phyloP scores from a whole-genome alignment of 2,329 filamentous ascomycete species.

The Saccharata proteae region DNA sequence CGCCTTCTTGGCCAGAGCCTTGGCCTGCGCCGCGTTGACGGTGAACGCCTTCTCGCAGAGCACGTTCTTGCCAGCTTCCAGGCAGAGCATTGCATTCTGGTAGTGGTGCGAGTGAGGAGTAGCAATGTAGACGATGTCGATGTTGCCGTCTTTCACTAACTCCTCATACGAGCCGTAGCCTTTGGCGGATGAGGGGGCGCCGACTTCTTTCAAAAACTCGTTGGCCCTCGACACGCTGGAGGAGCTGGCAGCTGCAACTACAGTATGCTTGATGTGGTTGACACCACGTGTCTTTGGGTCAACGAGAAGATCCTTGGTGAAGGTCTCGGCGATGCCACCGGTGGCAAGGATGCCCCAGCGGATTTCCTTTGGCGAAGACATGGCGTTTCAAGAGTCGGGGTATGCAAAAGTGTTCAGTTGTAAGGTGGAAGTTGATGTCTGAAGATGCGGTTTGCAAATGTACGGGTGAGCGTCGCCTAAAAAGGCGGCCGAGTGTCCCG shows the following conservation, averaged over 20 bases:
- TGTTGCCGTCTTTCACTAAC: constrained; percentile 62
- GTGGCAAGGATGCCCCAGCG: constrained; percentile 38
- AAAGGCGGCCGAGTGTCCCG: too few relatives aligned
- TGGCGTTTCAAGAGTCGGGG: too few relatives aligned
- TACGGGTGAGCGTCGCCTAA: too few relatives aligned
- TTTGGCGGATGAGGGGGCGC: constrained; percentile 54
- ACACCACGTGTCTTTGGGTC: constrained; percentile 60
- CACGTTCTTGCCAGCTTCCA: constrained; percentile 76
- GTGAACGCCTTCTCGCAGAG: constrained; percentile 88
- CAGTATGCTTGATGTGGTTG: constrained; percentile 60
- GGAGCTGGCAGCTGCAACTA: constrained; percentile 72
- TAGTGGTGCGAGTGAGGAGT: constrained; percentile 91
- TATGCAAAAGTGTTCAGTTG: too few relatives aligned
- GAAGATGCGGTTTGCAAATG: too few relatives aligned
- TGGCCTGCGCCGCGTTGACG: constrained; percentile 66
- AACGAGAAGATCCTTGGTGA: constrained; percentile 66
- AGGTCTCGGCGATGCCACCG: constrained; percentile 36
- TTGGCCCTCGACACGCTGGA: constrained; percentile 56
- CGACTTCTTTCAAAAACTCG: constrained; percentile 59
- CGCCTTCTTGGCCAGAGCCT: constrained; percentile 59
- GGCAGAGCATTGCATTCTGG: constrained; percentile 75
- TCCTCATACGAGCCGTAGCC: constrained; percentile 74
- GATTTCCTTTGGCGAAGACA: constrained; percentile 20
- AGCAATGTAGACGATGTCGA: constrained; percentile 81
- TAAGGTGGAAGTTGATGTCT: too few relatives aligned